These are phyloP conservation scores for Anisodus acutangulus DNA, from an alignment of 257 asterid genomes.

Conservation along the genomic window DNA sequence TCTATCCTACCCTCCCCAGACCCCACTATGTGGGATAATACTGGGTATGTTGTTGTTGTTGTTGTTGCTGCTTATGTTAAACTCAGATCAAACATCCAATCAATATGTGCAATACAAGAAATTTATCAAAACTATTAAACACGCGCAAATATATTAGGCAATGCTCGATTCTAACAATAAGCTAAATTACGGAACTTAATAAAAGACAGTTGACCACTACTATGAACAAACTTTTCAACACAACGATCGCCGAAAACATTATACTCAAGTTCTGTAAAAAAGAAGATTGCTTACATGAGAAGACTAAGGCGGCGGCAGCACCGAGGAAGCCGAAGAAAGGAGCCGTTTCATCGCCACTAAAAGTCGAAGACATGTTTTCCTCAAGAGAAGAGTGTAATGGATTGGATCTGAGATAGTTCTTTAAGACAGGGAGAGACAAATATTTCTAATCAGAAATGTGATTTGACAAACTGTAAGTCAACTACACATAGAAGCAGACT, in stretches of 20 bases:
- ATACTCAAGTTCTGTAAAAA: too few relatives aligned
- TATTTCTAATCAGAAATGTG: too few relatives aligned
- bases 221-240: too few relatives aligned
- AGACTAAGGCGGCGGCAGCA: conserved; percentile 36
- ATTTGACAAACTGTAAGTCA: too few relatives aligned
- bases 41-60: background rate
- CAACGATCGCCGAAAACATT: too few relatives aligned
- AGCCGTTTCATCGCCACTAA: conserved; percentile 38
- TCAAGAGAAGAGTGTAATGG: background rate
- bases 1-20: too few relatives aligned
- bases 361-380: conserved; percentile 31
- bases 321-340: conserved; percentile 37
- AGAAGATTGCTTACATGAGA: conserved; percentile 25
- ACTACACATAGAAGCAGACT: too few relatives aligned
- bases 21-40: too few relatives aligned
- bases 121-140: background rate
- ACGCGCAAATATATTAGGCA: too few relatives aligned
- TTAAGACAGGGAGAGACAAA: background rate
- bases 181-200: too few relatives aligned
- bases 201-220: too few relatives aligned
- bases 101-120: background rate
- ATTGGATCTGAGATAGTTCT: conserved; percentile 1
- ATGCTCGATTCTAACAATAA: too few relatives aligned
- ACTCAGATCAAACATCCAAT: background rate
- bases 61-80: background rate